Conservation (phyloP, 2,329 filamentous ascomycete genomes). For the Capronia epimyces region DNA sequence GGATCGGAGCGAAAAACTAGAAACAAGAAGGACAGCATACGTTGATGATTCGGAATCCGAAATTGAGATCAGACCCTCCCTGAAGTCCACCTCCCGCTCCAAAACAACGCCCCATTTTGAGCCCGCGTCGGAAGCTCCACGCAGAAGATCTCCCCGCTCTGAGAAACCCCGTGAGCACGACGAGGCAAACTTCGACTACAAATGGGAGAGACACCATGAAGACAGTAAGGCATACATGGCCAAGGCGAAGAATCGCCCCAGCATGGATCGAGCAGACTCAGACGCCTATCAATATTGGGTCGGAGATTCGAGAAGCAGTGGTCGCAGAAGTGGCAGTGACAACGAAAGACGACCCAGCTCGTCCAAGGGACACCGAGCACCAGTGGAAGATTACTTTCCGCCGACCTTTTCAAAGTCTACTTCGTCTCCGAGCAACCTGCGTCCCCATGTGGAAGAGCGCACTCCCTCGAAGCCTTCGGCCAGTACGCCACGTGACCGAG, state of each 20-base stretch:
- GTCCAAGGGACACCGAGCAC: constrained; percentile 34
- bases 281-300: constrained; percentile 21
- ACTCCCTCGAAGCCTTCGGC: constrained; percentile 4
- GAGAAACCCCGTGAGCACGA: constrained; percentile 24
- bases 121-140: constrained; percentile 8
- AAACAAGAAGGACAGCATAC: constrained; percentile 31
- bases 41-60: constrained; percentile 35
- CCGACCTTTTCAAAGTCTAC: constrained; percentile 34
- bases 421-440: constrained; percentile 31
- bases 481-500: constrained; percentile 2
- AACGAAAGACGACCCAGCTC: constrained; percentile 30
- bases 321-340: constrained; percentile 27
- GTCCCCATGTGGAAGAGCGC: constrained; percentile 23
- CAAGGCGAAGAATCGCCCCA: constrained; percentile 21
- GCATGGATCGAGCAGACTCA: constrained; percentile 14
- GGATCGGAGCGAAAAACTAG: constrained; percentile 38
- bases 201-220: constrained; percentile 33
- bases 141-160: constrained; percentile 25
- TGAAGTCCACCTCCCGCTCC: constrained; percentile 16
- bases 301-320: constrained; percentile 7
- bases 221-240: constrained; percentile 38
- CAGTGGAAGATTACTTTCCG: constrained; percentile 29
- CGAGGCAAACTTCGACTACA: constrained; percentile 26
- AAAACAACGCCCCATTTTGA: constrained; percentile 20
- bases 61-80: constrained; percentile 24